Conservation (phyloP, 75 land plant genomes). For the Adiantum capillusveneris region DNA sequence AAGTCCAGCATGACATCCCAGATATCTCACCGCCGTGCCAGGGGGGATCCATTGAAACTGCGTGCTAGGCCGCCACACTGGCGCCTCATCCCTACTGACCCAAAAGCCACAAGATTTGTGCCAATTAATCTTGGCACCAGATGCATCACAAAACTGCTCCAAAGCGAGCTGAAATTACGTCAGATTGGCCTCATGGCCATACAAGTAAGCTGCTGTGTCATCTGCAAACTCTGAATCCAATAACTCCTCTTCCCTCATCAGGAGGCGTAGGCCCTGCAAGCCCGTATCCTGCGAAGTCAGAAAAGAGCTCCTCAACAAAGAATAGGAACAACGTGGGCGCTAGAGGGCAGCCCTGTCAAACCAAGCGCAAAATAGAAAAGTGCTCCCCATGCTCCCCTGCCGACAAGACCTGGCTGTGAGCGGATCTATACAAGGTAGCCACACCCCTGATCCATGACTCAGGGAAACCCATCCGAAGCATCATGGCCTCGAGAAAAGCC, state of each 20-base stretch:
- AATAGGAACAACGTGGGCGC: no score
- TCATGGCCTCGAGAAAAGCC: not conserved
- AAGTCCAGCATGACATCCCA: not conserved
- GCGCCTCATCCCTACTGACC: not conserved
- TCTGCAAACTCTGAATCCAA: slow-evolving; percentile 1
- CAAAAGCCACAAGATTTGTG: not conserved
- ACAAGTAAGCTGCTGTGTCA: not conserved
- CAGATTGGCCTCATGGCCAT: not conserved
- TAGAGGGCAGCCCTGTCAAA: no score
- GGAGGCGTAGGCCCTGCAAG: no score
- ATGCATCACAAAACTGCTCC: not conserved
- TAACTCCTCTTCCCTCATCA: no score
- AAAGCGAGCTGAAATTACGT: not conserved
- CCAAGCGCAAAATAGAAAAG: no score
- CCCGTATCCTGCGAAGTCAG: no score
- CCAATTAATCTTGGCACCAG: not conserved
- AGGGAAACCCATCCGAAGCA: slow-evolving; percentile 1
- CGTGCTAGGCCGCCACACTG: not conserved
- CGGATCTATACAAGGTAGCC: not conserved
- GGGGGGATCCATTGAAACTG: not conserved
- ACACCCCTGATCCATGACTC: not conserved
- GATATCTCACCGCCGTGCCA: not conserved
- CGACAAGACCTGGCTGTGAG: no score
- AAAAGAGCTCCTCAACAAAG: no score
- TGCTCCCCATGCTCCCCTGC: no score